Base-by-base conservation (phyloP, 2,329 filamentous ascomycete genomes). In the Aphanoascus verrucosus region DNA sequence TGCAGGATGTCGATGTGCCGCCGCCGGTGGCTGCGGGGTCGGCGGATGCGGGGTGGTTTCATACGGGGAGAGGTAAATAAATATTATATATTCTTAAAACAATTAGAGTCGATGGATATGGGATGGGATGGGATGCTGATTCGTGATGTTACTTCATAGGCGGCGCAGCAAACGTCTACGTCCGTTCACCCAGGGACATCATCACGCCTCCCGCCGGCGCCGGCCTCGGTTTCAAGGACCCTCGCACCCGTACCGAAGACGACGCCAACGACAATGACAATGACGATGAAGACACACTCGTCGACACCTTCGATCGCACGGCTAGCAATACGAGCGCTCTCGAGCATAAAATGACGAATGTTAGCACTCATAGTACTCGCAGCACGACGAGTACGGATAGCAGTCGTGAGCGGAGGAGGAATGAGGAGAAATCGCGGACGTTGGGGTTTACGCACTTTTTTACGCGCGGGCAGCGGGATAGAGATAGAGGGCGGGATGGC, bases 1-100 rank as follows among this genome's bases (percentile, higher is more conserved):
- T 83, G 41, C 91, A 97, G 69, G 90, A 96, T 63, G 87, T 96
- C 56, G 81, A 84, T 56, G 80, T 81, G 6, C 65, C 65, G 19
- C 64, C 65, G 5, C 56, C 49, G 12, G 57, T 62, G 15, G 56
- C 54, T n/a, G 68, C 56, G 64, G 72, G 40, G 62, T 62, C 17
- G 62, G 70, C 49, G 17, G 69, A 72, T 55, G 65, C 63, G 12
- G 64, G 67, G 35, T 67, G 71, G 32, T 52, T 52, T 59, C 68
- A 71, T 54, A 71, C 67, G 6, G 72, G 72, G 55, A 61, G 72
- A 68, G 67, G 71, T 74, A 71, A 55, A 66, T 50, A 14, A 5
- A 17, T 8, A 43, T n/a, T 19, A 11, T 31, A 23, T 17, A 44
- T 20, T 37, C 17, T 23, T 15, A 15, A 4, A 23, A 20, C 6